Percentiles rank a stretch among this genome's conserved stretches.
Conservation (phyloP, 2,329 filamentous ascomycete species). For the Colletotrichum lupini region DNA sequence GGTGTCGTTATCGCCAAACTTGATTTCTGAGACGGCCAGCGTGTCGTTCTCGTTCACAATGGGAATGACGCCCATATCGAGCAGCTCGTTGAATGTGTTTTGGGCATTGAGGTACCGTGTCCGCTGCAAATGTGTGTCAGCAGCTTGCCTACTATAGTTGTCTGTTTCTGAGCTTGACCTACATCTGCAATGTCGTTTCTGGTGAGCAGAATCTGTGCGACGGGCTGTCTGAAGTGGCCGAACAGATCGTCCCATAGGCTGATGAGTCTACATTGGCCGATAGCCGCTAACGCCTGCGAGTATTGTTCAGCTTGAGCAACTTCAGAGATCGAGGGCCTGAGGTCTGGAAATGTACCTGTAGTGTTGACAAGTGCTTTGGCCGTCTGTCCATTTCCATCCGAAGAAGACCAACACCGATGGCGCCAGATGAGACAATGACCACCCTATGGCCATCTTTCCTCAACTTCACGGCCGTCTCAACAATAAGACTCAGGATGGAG, state of each 20-base stretch:
- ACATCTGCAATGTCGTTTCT: slow-evolving; percentile 96
- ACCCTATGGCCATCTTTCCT: slow-evolving; percentile 93
- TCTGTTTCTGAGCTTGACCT: slow-evolving; percentile 46
- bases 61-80: slow-evolving; percentile 95
- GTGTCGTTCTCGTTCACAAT: slow-evolving; percentile 99
- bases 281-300: slow-evolving; percentile 83
- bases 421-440: slow-evolving; percentile 95
- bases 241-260: slow-evolving; percentile 96
- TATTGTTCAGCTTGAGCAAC: slow-evolving; percentile 6
- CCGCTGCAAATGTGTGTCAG: slow-evolving; percentile 60
- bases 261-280: slow-evolving; percentile 95
- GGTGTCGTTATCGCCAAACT: slow-evolving; percentile 99
- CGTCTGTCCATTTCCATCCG: slow-evolving; percentile 89
- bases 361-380: slow-evolving; percentile 88
- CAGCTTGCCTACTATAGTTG: not conserved
- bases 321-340: not conserved
- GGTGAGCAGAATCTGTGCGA: slow-evolving; percentile 94
- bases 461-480: slow-evolving; percentile 90
- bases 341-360: slow-evolving; percentile 69
- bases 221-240: slow-evolving; percentile 85
- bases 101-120: slow-evolving; percentile 97
- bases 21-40: slow-evolving; percentile 95
- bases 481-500: slow-evolving; percentile 90
- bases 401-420: slow-evolving; percentile 91
- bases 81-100: slow-evolving; percentile 89